phyloP scores from a whole-genome alignment of 2,329 filamentous ascomycete genomes.

The Torrubiella hemipterigena region DNA sequence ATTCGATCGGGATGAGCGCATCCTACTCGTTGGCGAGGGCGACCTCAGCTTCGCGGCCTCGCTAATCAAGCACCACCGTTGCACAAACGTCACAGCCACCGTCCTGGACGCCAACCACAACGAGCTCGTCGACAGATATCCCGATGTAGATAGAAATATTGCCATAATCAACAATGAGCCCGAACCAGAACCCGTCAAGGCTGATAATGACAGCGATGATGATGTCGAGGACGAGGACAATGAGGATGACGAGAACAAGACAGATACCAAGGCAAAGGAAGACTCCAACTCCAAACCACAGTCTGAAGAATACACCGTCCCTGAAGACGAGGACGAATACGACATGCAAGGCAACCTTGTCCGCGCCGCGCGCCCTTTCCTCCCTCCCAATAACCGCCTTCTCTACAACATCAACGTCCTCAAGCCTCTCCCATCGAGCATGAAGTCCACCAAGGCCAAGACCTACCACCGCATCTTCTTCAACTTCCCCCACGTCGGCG shows the following conservation, averaged over 20 bases:
- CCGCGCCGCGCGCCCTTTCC: conserved; percentile 9
- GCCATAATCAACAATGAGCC: conserved; percentile 26
- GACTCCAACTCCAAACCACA: too few species aligned
- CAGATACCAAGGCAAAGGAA: background rate
- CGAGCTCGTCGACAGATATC: conserved; percentile 61
- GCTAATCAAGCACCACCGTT: conserved; percentile 53
- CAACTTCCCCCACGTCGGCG: conserved; percentile 95
- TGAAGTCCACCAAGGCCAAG: conserved; percentile 19
- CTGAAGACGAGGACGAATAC: conserved; percentile 7
- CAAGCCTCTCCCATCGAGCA: conserved; percentile 40
- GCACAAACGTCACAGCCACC: conserved; percentile 56
- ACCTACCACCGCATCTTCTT: conserved; percentile 72
- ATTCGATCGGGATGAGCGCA: conserved; percentile 52
- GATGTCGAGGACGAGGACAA: conserved; percentile 2
- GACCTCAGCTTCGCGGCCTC: conserved; percentile 69
- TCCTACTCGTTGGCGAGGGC: conserved; percentile 68
- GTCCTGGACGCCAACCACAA: conserved; percentile 46
- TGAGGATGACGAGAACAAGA: conserved; percentile 3
- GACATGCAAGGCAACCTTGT: conserved; percentile 8
- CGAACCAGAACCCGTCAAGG: conserved; percentile 3
- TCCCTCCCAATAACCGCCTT: conserved; percentile 23
- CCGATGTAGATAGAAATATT: conserved; percentile 51
- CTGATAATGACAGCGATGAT: conserved; percentile 21
- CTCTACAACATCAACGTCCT: conserved; percentile 57
- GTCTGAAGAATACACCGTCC: background rate